Percentiles rank a stretch among this genome's conserved stretches.
These are phyloP conservation scores for Mycena pura DNA, from an alignment of 768 basidiomycete species.

Conservation along the genomic window DNA sequence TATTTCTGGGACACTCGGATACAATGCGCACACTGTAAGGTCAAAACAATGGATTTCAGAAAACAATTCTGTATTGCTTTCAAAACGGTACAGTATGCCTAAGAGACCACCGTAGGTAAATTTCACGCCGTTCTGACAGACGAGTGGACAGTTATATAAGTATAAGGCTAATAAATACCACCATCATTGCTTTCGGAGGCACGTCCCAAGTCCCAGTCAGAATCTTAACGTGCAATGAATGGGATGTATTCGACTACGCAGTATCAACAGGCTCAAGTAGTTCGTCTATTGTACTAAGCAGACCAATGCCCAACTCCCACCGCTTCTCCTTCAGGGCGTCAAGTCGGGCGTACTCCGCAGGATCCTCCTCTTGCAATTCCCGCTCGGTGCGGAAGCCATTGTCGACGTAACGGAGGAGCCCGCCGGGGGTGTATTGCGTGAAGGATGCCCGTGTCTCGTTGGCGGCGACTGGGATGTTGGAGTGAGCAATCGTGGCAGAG, in stretches of 20 bases:
- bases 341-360: background rate
- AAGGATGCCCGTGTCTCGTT: conserved; percentile 30
- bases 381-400: conserved; percentile 26
- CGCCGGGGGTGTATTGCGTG: conserved; percentile 36
- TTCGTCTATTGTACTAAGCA: background rate
- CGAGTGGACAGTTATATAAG: background rate
- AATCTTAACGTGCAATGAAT: too few species aligned
- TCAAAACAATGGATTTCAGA: background rate
- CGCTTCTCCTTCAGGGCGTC: background rate
- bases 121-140: background rate
- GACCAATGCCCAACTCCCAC: background rate
- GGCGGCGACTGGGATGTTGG: conserved; percentile 28
- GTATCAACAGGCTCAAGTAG: background rate
- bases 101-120: background rate
- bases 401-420: conserved; percentile 32
- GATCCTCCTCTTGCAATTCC: background rate
- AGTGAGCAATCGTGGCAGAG: conserved; percentile 34
- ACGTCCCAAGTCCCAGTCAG: too few species aligned
- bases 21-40: too few species aligned
- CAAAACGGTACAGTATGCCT: background rate
- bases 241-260: background rate
- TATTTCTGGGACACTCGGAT: background rate
- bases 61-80: background rate
- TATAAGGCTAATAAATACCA: too few species aligned
- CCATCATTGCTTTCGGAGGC: too few species aligned